Base-by-base conservation (phyloP, 345 rosid genomes). In the Conringia planisiliqua region DNA sequence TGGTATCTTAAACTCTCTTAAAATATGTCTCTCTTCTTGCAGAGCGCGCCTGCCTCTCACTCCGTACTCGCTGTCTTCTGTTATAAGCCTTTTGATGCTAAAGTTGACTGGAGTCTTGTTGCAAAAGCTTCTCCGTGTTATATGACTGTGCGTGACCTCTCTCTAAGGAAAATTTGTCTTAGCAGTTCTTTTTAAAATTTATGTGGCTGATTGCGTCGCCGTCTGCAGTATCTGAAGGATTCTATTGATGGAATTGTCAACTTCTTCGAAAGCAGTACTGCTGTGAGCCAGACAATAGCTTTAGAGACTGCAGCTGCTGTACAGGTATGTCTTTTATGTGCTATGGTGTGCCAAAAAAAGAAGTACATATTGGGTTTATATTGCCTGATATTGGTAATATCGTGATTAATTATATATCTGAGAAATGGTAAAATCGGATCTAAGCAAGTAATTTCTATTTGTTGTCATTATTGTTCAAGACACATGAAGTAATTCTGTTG, bases 111-210 rank as follows among this genome's bases (percentile, higher is more conserved):
- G 99, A 92, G 98, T 82, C 74, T 95, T 96, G 82, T 81, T 66
- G 92, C 87, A 32, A 95, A 86, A 84, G 99, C 99, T 79, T 89
- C 99, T 79, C 98, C 99, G 48, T 92, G 99, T 82, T 90, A 95
- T 78, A 82, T 88, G 87, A 95, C 96, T 57, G 99, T 95, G 80
- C 35, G 93, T 72, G 66, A 26, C 71, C 79, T 42, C 65, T 66
- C 79, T 62, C 59, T 44, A 16, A 22, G 6, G 60, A 39, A 57
- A 46, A 65, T 44, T 63, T 72, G 22, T 43, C 4, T 72, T 33
- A 52, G 67, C 8, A 60, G 7, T 61, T 59, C 18, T 48, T 16
- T 38, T 38, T 6, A 2, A 22, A 8, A 64, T 4, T 14, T 29
- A 24, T 32, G 77, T 58, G 27, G 47, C 73, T 78, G 69, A 72